Evolutionary conservation across 2,329 filamentous ascomycete genomes (phyloP), one percentile per base, ranked within the genome.

Genomic region (Colletotrichum shisoi): DNA sequence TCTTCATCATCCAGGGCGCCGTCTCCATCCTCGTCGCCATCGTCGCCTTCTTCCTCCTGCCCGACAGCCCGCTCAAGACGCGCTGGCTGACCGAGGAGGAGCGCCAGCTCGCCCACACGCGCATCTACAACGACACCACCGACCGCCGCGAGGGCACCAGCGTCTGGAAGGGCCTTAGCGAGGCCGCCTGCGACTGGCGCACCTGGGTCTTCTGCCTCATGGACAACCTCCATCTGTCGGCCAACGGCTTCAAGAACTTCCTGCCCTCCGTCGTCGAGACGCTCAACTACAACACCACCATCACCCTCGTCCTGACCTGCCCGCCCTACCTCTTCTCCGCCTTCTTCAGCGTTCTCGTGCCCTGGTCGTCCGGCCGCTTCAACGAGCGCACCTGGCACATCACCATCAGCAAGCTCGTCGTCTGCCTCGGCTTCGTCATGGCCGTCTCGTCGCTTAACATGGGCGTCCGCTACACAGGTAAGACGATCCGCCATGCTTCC

Each of bases 331-430:
- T 79, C 7, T 71, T 80, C 39, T 80, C 81, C 0, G 79, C 77
- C 3, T 74, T 76, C 15, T 75, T 77, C 27, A 78, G 78, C 9
- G 78, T 84, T 34, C 65, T 77, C 8, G 68, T 70, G 74, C 76
- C 73, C 1, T 77, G 72, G 76, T 81, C 76, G 9, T 83, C 81
- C 0, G 84, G 82, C 0, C 76, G 75, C 3, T 78, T 79, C 71
- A 81, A 83, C 60, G 82, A 84, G 68, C 76, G 81, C 40, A 83
- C 80, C 0, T 83, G 80, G 80, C 81, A 84, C 64, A 79, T 81
- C 39, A 83, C 80, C 1, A 63, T 77, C 13, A 78, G 78, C n/a
- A 82, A 83, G 64, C 51, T 74, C 3, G 65, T 80, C 17, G 81
- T 81, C 1, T 75, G 81, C 0, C 12, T 79, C 74, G 68, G 69